Evolutionary conservation across 495 filamentous ascomycete species (phyloP).

Genomic region (Articulospora tetracladia): DNA sequence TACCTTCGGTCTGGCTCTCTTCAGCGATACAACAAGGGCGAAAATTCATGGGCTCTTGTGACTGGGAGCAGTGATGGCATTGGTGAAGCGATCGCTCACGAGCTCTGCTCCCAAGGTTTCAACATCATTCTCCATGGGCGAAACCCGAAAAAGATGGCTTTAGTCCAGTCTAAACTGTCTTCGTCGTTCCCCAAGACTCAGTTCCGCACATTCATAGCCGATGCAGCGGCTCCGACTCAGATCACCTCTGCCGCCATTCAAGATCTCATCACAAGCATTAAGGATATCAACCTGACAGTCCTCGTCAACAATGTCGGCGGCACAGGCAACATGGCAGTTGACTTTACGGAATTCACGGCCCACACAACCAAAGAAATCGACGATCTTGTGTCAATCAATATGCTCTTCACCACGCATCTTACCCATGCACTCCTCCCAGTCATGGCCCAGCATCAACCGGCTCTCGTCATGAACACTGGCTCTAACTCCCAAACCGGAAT

Average conservation of each 20-base stretch:
- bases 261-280: conserved; percentile 57
- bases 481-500: conserved; percentile 27
- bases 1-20: not conserved
- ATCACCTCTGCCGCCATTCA: conserved; percentile 54
- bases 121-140: conserved; percentile 91
- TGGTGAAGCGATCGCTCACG: conserved; percentile 87
- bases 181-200: conserved; percentile 47
- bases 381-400: conserved; percentile 29
- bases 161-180: conserved; percentile 57
- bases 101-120: conserved; percentile 81
- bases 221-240: conserved; percentile 69
- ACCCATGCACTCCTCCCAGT: conserved; percentile 28
- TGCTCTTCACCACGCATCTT: conserved; percentile 34
- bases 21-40: not conserved
- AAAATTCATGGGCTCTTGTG: conserved; percentile 71
- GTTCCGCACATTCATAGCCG: conserved; percentile 71
- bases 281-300: conserved; percentile 73
- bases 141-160: conserved; percentile 77
- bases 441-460: conserved; percentile 11
- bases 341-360: conserved; percentile 21
- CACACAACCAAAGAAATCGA: conserved; percentile 26
- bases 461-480: conserved; percentile 27
- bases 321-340: conserved; percentile 12
- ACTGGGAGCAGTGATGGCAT: conserved; percentile 95
- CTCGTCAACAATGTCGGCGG: conserved; percentile 92